Percentiles rank a stretch among this genome's conserved stretches.
Evolutionary conservation across 2,329 filamentous ascomycete genomes (phyloP).

Genomic region (Fusarium caatingaense): DNA sequence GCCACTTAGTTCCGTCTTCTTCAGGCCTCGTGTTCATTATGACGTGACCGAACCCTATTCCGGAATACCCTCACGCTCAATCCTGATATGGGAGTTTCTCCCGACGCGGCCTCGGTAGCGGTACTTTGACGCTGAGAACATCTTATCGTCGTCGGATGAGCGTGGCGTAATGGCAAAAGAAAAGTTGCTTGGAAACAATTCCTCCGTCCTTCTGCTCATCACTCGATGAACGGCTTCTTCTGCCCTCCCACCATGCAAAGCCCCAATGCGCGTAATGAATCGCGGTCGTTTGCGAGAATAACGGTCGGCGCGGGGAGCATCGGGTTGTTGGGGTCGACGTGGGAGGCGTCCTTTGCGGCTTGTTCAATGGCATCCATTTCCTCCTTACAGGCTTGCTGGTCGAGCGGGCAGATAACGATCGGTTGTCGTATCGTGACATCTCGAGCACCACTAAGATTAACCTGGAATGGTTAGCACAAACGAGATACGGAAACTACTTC

Average conservation of each 20-base stretch:
- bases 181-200: constrained; percentile 30
- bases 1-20: constrained; percentile 5
- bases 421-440: constrained; percentile 91
- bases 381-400: constrained; percentile 95
- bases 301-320: constrained; percentile 91
- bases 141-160: constrained; percentile 19
- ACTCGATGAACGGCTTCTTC: constrained; percentile 75
- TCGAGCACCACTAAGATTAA: constrained; percentile 85
- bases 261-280: constrained; percentile 70
- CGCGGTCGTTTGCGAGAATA: constrained; percentile 79
- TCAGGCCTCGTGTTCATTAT: constrained; percentile 4
- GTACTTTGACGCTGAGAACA: constrained; percentile 24
- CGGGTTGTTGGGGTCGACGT: constrained; percentile 87
- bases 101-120: constrained; percentile 34
- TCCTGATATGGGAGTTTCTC: constrained; percentile 34
- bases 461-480: constrained; percentile 64
- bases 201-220: constrained; percentile 27
- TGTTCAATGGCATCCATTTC: constrained; percentile 99
- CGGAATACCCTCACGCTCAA: constrained; percentile 17
- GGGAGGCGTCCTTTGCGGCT: constrained; percentile 90
- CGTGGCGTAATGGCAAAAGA: constrained; percentile 21
- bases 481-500: neutral
- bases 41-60: constrained; percentile 15
- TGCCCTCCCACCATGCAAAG: constrained; percentile 72
- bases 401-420: constrained; percentile 94